Conservation (phyloP, 176 grass and related monocot genomes). For the Chrysopogon serrulatus region DNA sequence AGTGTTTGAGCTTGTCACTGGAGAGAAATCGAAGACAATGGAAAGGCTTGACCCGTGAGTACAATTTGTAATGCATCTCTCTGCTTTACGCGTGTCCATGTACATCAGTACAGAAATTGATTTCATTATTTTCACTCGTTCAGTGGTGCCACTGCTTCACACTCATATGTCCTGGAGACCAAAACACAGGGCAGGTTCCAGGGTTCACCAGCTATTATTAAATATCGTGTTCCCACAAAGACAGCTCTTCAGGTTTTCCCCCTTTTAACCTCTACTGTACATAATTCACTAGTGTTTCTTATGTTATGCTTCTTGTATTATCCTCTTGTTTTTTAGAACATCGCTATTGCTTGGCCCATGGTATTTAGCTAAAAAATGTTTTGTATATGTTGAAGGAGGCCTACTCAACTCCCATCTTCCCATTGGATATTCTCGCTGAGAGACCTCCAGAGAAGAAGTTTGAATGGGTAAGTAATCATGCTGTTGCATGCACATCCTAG, state of each 20-base stretch:
- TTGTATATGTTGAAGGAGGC: conserved; percentile 70
- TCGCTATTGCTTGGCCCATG: background rate
- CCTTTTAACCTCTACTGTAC: background rate
- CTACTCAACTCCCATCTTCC: conserved; percentile 71
- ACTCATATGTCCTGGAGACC: conserved; percentile 80
- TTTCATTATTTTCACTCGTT: conserved; percentile 4
- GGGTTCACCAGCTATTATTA: conserved; percentile 74
- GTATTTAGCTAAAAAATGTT: background rate
- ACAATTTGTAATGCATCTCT: background rate
- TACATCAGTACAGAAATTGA: conserved; percentile 5
- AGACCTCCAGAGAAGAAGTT: conserved; percentile 89
- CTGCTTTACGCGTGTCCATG: background rate
- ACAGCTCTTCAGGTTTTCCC: conserved; percentile 72
- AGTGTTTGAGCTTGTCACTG: conserved; percentile 73
- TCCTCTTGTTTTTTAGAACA: background rate
- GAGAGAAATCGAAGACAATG: conserved; percentile 72
- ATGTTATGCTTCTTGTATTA: background rate
- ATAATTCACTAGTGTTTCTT: background rate
- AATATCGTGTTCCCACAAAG: conserved; percentile 86
- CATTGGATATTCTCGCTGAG: conserved; percentile 77
- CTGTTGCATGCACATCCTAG: background rate
- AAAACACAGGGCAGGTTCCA: conserved; percentile 74
- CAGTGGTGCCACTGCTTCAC: conserved; percentile 77
- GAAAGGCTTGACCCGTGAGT: conserved; percentile 94
- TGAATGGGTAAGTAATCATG: conserved; percentile 60